These are phyloP conservation scores for Orbilia javanica DNA, from an alignment of 2,329 filamentous ascomycete genomes.

Conservation along the genomic window DNA sequence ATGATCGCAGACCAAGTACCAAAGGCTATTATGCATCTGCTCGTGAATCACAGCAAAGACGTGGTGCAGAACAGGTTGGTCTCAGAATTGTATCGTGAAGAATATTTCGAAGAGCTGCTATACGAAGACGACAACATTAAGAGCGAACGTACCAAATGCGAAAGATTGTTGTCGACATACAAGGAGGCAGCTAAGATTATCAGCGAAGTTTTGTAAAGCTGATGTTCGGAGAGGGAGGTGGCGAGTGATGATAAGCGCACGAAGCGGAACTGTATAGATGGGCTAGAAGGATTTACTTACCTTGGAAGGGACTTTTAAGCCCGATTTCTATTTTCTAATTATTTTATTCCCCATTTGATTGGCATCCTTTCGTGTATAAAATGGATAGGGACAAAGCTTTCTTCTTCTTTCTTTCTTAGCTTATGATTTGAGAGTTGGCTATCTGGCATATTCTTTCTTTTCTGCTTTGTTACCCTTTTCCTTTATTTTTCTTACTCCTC, in stretches of 20 bases:
- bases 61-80: constrained; percentile 97
- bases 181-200: constrained; percentile 98
- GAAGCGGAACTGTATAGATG: constrained; percentile 27
- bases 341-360: constrained; percentile 38
- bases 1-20: constrained; percentile 98
- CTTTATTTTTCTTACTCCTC: constrained; percentile 22
- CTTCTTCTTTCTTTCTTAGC: constrained; percentile 28
- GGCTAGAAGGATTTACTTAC: constrained; percentile 25
- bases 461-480: constrained; percentile 20
- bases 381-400: constrained; percentile 55
- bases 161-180: constrained; percentile 94
- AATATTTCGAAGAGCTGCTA: constrained; percentile 88
- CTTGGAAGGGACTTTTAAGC: constrained; percentile 19
- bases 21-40: constrained; percentile 97
- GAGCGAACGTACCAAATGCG: constrained; percentile 97
- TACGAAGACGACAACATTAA: constrained; percentile 99
- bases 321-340: constrained; percentile 40
- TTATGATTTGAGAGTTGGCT: constrained; percentile 27
- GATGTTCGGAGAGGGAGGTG: neutral
- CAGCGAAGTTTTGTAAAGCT: constrained; percentile 84
- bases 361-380: constrained; percentile 57
- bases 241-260: neutral
- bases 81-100: constrained; percentile 93
- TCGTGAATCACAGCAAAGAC: constrained; percentile 98
- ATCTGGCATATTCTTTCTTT: constrained; percentile 32